phyloP scores from a whole-genome alignment of 306 rosid species.

The Ochetophila trinervis region DNA sequence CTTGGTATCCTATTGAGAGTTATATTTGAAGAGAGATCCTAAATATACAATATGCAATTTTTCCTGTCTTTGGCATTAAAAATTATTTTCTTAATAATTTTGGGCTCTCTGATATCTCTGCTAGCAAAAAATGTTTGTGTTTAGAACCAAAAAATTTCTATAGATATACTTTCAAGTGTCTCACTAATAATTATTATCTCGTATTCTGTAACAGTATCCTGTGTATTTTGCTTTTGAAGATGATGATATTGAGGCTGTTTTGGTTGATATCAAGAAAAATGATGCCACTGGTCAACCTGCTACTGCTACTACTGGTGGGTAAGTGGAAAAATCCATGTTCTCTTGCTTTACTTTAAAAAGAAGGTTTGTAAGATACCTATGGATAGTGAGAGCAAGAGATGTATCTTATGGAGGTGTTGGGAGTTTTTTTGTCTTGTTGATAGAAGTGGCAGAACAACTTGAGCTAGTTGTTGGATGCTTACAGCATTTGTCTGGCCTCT shows the following conservation, averaged over 20 bases:
- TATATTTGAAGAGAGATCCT: too few species aligned
- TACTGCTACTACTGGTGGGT: constrained; percentile 99
- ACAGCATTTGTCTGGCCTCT: too few species aligned
- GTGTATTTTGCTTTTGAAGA: constrained; percentile 96
- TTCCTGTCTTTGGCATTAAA: neutral
- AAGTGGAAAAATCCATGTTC: constrained; percentile 20
- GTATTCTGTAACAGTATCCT: constrained; percentile 73
- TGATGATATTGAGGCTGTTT: constrained; percentile 56
- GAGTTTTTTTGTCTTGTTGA: too few species aligned
- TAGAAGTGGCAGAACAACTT: too few species aligned
- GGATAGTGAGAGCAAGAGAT: too few species aligned
- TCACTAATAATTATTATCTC: constrained; percentile 6
- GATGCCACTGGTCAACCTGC: constrained; percentile 98
- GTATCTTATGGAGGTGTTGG: too few species aligned
- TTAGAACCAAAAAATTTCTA: neutral
- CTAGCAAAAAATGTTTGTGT: neutral
- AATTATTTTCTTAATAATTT: neutral
- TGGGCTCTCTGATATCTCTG: neutral
- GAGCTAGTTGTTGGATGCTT: too few species aligned
- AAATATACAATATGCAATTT: too few species aligned
- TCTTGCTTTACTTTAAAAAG: too few species aligned
- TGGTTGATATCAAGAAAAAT: constrained; percentile 80
- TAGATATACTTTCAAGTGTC: neutral
- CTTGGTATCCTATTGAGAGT: too few species aligned
- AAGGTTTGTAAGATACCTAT: too few species aligned